Evolutionary conservation across 2,329 filamentous ascomycete species (phyloP), one percentile per base, ranked within the genome.

Genomic region (Pestalotiopsis sp.): DNA sequence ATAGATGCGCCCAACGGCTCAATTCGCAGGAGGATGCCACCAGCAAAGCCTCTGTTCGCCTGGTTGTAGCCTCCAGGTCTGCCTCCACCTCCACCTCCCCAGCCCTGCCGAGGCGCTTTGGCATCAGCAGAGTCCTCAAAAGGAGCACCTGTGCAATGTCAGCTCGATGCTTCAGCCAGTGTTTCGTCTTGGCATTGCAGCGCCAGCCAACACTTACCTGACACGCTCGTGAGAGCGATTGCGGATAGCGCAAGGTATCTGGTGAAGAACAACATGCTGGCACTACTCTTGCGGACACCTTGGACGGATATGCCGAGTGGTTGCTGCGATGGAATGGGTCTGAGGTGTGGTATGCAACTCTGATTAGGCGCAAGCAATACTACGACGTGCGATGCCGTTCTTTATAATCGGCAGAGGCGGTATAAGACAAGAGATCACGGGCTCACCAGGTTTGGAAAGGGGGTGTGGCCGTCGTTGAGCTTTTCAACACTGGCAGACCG

Each of bases 1-100:
- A 81, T 78, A 55, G 79, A 80, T 44, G 78, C 79, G 14, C 80
- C 80, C 1, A 82, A 72, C 0, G 79, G 78, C 77, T 81, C 80
- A 44, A 80, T 75, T 10, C 76, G 73, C 22, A 78, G 68, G 24
- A 72, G 69, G 10, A 77, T 63, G 39, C 73, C 73, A 13, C 70
- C 66, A 13, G 67, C 73, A 65, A 76, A 73, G 11, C 55, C n/a
- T 38, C 13, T 17, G 14, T 30, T 39, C 10, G 58, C 4, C 38
- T 20, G 17, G 20, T 26, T 9, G 10, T 26, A 26, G 56, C 13
- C 20, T 11, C 24, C 24, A 58, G 55, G 24, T 24, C 17, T n/a
- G 22, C 11, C 55, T 10, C 20, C 24, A 13, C 55, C 24, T 24
- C 11, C 55, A 7, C 30, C 30, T 35, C 30, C 30, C 30, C 30